A percentile compares a stretch with the other conserved stretches of the same genome.
Conservation (phyloP, 2,329 filamentous ascomycete species). For the Pseudocercospora ulei region DNA sequence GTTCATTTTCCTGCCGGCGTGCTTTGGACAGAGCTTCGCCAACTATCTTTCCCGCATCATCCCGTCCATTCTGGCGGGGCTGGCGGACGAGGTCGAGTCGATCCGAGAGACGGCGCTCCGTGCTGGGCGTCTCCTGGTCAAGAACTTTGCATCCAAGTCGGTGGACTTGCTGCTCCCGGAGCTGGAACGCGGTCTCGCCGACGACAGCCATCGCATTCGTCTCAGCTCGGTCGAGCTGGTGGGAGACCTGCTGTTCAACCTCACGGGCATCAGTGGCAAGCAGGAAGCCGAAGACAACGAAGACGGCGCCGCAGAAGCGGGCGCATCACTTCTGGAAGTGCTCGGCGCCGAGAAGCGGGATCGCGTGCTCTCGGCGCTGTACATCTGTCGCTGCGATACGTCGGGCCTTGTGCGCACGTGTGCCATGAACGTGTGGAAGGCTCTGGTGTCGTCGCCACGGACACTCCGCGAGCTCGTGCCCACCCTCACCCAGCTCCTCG, state of each 20-base stretch:
- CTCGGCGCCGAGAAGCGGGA: conserved; percentile 94
- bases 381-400: conserved; percentile 96
- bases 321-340: conserved; percentile 83
- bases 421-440: conserved; percentile 92
- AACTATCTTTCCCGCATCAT: conserved; percentile 93
- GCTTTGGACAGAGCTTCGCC: conserved; percentile 96
- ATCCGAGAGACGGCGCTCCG: conserved; percentile 94
- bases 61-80: conserved; percentile 81
- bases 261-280: conserved; percentile 82
- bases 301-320: conserved; percentile 72
- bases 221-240: conserved; percentile 97
- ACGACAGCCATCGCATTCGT: conserved; percentile 94
- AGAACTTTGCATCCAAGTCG: conserved; percentile 92
- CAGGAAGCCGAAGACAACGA: conserved; percentile 68
- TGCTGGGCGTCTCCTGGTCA: conserved; percentile 86
- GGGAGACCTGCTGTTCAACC: conserved; percentile 91
- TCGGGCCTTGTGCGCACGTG: conserved; percentile 81
- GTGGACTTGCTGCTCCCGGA: conserved; percentile 91
- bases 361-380: conserved; percentile 92
- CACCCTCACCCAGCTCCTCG: conserved; percentile 88
- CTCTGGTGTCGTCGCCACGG: conserved; percentile 78
- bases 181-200: conserved; percentile 88
- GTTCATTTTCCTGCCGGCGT: conserved; percentile 97
- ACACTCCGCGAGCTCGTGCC: conserved; percentile 93
- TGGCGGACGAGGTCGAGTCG: conserved; percentile 91